Percentiles rank a stretch among this genome's conserved stretches.
These are phyloP conservation scores for Hypoxylon sp. DNA, from an alignment of 2,329 filamentous ascomycete genomes.

Conservation along the genomic window DNA sequence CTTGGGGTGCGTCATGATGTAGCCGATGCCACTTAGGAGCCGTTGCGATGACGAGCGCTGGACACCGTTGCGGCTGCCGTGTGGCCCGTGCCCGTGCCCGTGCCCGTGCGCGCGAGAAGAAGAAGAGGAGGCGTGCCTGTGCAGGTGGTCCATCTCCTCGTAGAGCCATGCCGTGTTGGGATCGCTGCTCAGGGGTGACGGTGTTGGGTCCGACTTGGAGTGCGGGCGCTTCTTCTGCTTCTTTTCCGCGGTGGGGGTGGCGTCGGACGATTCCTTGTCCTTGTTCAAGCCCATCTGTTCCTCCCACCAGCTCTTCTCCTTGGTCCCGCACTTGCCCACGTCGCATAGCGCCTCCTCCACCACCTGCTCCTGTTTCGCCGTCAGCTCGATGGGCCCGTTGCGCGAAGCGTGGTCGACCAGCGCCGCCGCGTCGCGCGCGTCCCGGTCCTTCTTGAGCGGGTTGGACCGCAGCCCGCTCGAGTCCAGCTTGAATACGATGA, in stretches of 20 bases:
- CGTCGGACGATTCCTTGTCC: background rate
- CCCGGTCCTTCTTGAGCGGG: slow-evolving; percentile 40
- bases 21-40: slow-evolving; percentile 19
- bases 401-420: slow-evolving; percentile 37
- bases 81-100: slow-evolving; percentile 28
- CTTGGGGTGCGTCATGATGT: slow-evolving; percentile 37
- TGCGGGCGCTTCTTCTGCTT: slow-evolving; percentile 28
- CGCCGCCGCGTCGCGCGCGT: slow-evolving; percentile 42
- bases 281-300: slow-evolving; percentile 32
- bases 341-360: slow-evolving; percentile 43
- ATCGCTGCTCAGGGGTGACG: slow-evolving; percentile 22
- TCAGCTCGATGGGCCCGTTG: slow-evolving; percentile 24
- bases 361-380: slow-evolving; percentile 36
- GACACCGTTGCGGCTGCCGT: slow-evolving; percentile 21
- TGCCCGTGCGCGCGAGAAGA: no score
- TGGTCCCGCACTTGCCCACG: slow-evolving; percentile 35
- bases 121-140: no score
- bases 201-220: slow-evolving; percentile 37
- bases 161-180: slow-evolving; percentile 40
- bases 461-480: slow-evolving; percentile 41
- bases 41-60: slow-evolving; percentile 24
- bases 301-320: slow-evolving; percentile 45
- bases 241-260: background rate
- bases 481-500: slow-evolving; percentile 45
- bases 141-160: slow-evolving; percentile 40